Evolutionary conservation across 2,329 filamentous ascomycete species (phyloP).

Genomic region (Calonectria pseudoturangicola): DNA sequence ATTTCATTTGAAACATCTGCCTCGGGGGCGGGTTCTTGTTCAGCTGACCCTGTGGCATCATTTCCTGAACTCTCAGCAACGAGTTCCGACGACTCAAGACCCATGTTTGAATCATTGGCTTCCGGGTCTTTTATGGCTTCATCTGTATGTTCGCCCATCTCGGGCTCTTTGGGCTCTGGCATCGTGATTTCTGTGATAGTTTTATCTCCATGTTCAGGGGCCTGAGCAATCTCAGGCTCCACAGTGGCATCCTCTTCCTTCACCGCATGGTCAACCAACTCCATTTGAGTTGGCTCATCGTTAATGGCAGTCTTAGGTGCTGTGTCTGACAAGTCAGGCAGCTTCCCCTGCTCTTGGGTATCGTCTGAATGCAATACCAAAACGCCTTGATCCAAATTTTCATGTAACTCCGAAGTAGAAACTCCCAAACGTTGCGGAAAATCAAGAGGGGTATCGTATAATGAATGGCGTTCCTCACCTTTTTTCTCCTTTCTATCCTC

Average conservation of each 20-base stretch:
- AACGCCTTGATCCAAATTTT: constrained; percentile 54
- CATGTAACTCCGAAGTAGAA: constrained; percentile 52
- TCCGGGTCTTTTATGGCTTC: constrained; percentile 26
- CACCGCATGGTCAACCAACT: constrained; percentile 38
- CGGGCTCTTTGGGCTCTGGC: constrained; percentile 44
- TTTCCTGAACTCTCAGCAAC: constrained; percentile 39
- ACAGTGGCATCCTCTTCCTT: constrained; percentile 25
- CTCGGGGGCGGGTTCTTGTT: constrained; percentile 29
- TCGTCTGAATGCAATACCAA: constrained; percentile 55
- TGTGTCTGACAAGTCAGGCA: constrained; percentile 49
- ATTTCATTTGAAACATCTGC: constrained; percentile 8
- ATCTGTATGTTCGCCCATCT: constrained; percentile 38
- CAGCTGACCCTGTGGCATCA: not conserved
- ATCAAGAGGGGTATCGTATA: constrained; percentile 62
- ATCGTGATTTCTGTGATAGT: constrained; percentile 49
- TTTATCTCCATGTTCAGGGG: constrained; percentile 37
- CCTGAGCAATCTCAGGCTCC: constrained; percentile 18
- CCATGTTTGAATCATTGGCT: constrained; percentile 26
- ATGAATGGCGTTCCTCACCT: constrained; percentile 65
- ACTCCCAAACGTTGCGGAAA: constrained; percentile 57
- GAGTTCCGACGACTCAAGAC: constrained; percentile 35
- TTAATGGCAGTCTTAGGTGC: constrained; percentile 49
- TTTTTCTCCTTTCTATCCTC: constrained; percentile 60
- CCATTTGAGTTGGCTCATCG: constrained; percentile 38
- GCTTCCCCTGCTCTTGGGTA: constrained; percentile 50